Base-by-base conservation (phyloP, 352 stramenopile species). In the Globisporangium spinosum region DNA sequence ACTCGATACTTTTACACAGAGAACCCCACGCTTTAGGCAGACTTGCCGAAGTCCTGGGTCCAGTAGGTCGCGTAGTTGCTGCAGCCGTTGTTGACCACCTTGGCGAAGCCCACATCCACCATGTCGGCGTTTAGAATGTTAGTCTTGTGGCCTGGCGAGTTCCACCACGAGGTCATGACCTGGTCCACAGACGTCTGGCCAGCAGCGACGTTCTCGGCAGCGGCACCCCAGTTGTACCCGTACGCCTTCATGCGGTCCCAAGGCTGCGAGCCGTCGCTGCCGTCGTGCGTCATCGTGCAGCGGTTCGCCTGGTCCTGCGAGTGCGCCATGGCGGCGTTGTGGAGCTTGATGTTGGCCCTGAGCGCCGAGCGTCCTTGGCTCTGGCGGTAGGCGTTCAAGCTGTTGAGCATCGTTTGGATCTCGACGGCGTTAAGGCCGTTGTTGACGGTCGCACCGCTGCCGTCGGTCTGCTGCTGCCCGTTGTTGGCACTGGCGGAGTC, bases 111-210 rank as follows among this genome's bases (percentile, higher is more conserved):
- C 22, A 70, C 62, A 45, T 65, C 45, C n/a, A 49, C 13, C 27
- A 32, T 43, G 32, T 65, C 34, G 8, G 34, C 17, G 22, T 79
- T 83, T n/a, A 87, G 68, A 53, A 87, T 85, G 67, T 87, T 87
- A n/a, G 68, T 68, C 2, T 69, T 58, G 70, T 89, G 80, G 0
- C 77, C 77, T 0, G 55, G n/a, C 54, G 80, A 89, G 51, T 85
- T 83, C 77, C 77, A 82, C 79, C 77, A 87, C 8, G 75, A 77
- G 0, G 43, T 78, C 76, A 87, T 89, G 25, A 85, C 78, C 22
- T 59, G 53, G 8, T 70, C 58, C 1, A 89, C 76, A 9, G 62
- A 72, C 12, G 60, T 54, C 51, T 84, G 79, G 0, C 80, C 80
- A 0, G 78, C 77, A 45, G 78, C 78, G n/a, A 89, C 77, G 61